phyloP scores from a whole-genome alignment of 805 yeast genomes.

The Jamesozyma rosinii region DNA sequence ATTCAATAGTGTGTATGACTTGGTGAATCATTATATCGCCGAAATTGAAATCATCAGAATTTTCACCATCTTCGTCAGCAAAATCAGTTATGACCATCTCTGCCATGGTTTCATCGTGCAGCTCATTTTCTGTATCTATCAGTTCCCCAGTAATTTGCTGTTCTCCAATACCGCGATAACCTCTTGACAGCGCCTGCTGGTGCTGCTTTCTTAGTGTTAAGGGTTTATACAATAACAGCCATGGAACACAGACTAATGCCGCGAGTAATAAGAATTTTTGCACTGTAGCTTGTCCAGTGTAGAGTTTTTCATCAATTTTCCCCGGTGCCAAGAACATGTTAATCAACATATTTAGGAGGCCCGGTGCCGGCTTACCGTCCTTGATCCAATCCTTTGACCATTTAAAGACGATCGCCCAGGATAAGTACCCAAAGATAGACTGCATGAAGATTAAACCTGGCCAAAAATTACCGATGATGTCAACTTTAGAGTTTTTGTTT shows the following conservation, averaged over 20 bases:
- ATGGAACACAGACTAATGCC: slow-evolving; percentile 89
- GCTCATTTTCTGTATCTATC: slow-evolving; percentile 7
- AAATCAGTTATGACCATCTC: slow-evolving; percentile 38
- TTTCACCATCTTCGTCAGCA: slow-evolving; percentile 29
- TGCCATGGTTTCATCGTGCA: slow-evolving; percentile 33
- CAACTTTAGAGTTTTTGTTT: slow-evolving; percentile 61
- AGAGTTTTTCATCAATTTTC: slow-evolving; percentile 66
- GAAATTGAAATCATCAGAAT: slow-evolving; percentile 53
- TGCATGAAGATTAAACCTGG: slow-evolving; percentile 95
- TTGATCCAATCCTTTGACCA: slow-evolving; percentile 91
- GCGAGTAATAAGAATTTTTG: slow-evolving; percentile 63
- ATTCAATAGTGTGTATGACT: slow-evolving; percentile 94
- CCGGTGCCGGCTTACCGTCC: slow-evolving; percentile 74
- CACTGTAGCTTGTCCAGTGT: slow-evolving; percentile 65
- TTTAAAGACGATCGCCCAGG: slow-evolving; percentile 79
- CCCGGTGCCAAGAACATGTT: slow-evolving; percentile 96
- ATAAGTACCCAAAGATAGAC: slow-evolving; percentile 87
- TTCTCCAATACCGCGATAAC: slow-evolving; percentile 36
- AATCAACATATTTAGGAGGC: slow-evolving; percentile 87
- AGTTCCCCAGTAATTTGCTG: slow-evolving; percentile 26
- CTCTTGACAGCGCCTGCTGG: slow-evolving; percentile 26
- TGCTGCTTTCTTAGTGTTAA: slow-evolving; percentile 53
- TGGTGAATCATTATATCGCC: slow-evolving; percentile 96
- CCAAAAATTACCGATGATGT: slow-evolving; percentile 83
- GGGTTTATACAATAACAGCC: slow-evolving; percentile 82